Conservation (phyloP, 768 basidiomycete species). For the Mycena chlorophos region DNA sequence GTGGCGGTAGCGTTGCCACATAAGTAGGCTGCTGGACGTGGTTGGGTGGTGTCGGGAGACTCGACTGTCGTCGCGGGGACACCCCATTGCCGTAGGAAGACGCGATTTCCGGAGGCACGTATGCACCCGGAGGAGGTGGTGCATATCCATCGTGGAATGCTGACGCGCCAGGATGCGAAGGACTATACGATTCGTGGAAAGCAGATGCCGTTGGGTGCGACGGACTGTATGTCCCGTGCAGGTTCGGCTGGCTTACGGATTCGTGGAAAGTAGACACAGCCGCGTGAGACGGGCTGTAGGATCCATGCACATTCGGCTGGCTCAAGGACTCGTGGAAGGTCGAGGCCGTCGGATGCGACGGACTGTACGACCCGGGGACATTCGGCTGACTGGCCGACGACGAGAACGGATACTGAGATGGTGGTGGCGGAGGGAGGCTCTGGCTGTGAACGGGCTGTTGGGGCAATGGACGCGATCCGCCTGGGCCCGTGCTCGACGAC, state of each 20-base stretch:
- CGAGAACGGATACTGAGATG: constrained; percentile 33
- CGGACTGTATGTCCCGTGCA: constrained; percentile 20
- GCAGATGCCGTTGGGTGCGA: constrained; percentile 18
- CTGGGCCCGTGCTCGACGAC: constrained; percentile 32
- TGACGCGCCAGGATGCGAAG: constrained; percentile 31
- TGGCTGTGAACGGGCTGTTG: constrained; percentile 39
- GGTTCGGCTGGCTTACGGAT: constrained; percentile 17
- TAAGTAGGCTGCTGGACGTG: constrained; percentile 37
- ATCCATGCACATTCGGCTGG: too few relatives aligned
- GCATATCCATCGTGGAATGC: constrained; percentile 15
- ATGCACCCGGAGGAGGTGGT: constrained; percentile 35
- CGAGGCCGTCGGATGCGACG: constrained; percentile 25
- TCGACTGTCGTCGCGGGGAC: constrained; percentile 42
- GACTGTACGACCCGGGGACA: constrained; percentile 30
- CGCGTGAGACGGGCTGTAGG: constrained; percentile 16
- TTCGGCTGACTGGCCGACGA: constrained; percentile 25
- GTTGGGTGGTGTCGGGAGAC: constrained; percentile 53
- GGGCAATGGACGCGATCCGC: constrained; percentile 46
- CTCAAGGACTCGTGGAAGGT: constrained; percentile 24
- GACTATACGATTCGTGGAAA: constrained; percentile 28
- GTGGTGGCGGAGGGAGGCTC: constrained; percentile 34
- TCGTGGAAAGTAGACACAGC: constrained; percentile 21
- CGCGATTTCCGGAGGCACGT: constrained; percentile 24
- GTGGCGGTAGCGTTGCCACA: constrained; percentile 37
- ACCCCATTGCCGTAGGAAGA: constrained; percentile 31